Evolutionary conservation across 306 rosid species (phyloP).

Genomic region (Vigna angularis): DNA sequence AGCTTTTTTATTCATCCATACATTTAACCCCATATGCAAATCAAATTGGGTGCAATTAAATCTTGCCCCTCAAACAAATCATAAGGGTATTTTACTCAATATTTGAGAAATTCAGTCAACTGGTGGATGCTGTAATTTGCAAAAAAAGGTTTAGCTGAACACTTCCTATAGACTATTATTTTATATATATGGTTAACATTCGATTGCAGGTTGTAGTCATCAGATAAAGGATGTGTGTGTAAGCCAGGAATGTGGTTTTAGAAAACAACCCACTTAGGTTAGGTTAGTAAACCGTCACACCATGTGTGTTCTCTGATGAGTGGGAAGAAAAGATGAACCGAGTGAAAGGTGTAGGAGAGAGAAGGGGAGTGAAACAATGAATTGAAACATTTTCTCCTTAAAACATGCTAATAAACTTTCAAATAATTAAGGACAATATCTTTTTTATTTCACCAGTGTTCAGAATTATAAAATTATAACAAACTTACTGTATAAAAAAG

Average conservation of each 20-base stretch:
- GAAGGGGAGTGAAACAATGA: too few species aligned
- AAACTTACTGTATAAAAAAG: too few species aligned
- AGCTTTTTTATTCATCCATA: slow-evolving; percentile 23
- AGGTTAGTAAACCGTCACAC: too few species aligned
- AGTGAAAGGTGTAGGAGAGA: too few species aligned
- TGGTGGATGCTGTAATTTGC: neutral
- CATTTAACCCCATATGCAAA: neutral
- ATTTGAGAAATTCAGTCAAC: neutral
- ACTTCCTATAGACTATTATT: neutral
- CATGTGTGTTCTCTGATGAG: too few species aligned
- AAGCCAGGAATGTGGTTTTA: neutral
- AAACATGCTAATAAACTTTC: too few species aligned
- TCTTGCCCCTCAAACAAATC: neutral
- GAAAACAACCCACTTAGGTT: too few species aligned
- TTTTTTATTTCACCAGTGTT: too few species aligned
- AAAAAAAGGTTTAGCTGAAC: neutral
- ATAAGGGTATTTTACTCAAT: neutral
- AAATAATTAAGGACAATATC: too few species aligned
- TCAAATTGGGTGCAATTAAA: slow-evolving; percentile 20
- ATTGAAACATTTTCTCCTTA: too few species aligned
- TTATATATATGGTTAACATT: neutral
- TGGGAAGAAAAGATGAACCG: too few species aligned
- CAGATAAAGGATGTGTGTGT: neutral
- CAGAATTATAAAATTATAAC: too few species aligned
- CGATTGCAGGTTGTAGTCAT: neutral